Evolutionary conservation across 495 filamentous ascomycete species (phyloP), one percentile per base, ranked within the genome.

Genomic region (Penicillium fimorum): DNA sequence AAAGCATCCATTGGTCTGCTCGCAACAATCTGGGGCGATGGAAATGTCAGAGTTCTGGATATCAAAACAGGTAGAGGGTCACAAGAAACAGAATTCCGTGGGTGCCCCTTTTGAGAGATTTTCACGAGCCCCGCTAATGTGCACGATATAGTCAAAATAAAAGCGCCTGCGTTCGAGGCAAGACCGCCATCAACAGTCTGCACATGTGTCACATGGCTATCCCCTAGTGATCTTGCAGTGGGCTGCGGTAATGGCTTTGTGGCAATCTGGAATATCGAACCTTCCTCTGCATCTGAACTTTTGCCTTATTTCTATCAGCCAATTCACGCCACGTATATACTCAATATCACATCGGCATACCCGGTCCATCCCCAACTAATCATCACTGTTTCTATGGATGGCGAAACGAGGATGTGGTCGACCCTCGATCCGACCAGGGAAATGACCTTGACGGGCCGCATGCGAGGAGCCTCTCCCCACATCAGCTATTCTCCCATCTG

Each of bases 161-260:
- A 64, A 7, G 62, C 74, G n/a, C 77, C 83, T 0, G 77, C 79
- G 15, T 87, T 87, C 59, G 76, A 81, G 47, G 73, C 77, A 3
- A 74, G 66, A 43, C 69, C 78, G 0, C 65, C 78, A 6, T 69
- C 70, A 9, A 82, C 79, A 1, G 65, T 88, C 35, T 83, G 76
- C 60, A 86, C 85, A 12, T 83, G 76, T 56, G 50, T 88, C 35
- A 66, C 78, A 50, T 90, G 87, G 87, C 70, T 87, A 22, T 86
- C 85, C 4, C 69, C 75, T 10, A 82, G 73, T 44, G 74, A 82
- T 45, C 72, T 90, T 48, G 82, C 81, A n/a, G 79, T 81, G 15
- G 84, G 84, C 30, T 83, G 79, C 48, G 77, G 84, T n/a, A 81
- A 83, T 55, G 87, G 87, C 27, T 80, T 70, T 54, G 73, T 88